Percentiles rank a stretch among this genome's conserved stretches.
phyloP scores from a whole-genome alignment of 2,329 filamentous ascomycete genomes.

The Botrytis tulipae region DNA sequence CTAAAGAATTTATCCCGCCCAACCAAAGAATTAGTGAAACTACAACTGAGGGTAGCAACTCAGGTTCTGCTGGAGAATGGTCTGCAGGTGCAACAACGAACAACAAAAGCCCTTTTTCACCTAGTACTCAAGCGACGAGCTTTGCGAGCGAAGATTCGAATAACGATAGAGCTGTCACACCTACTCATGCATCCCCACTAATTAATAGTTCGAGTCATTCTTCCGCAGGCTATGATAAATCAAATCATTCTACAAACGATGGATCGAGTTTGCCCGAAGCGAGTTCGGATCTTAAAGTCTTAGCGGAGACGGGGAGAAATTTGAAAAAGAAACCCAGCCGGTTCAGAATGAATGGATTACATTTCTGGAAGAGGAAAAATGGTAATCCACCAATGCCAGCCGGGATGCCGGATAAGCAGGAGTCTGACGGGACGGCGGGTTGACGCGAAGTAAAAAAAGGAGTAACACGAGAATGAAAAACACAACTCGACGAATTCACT shows the following conservation, averaged over 20 bases:
- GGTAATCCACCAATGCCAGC: slow-evolving; percentile 33
- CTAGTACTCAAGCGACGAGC: slow-evolving; percentile 64
- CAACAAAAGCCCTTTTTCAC: slow-evolving; percentile 62
- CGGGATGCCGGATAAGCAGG: slow-evolving; percentile 13
- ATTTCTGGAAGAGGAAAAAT: slow-evolving; percentile 39
- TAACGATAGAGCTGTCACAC: slow-evolving; percentile 24
- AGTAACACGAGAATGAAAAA: slow-evolving; percentile 7
- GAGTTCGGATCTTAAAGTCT: slow-evolving; percentile 36
- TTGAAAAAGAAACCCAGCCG: slow-evolving; percentile 62
- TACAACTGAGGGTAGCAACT: slow-evolving; percentile 58
- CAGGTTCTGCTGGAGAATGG: slow-evolving; percentile 57
- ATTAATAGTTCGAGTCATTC: slow-evolving; percentile 36
- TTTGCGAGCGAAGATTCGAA: slow-evolving; percentile 53
- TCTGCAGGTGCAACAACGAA: slow-evolving; percentile 62
- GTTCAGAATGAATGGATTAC: slow-evolving; percentile 55
- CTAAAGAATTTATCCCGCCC: slow-evolving; percentile 24
- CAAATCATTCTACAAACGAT: slow-evolving; percentile 20
- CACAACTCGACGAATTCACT: slow-evolving; percentile 13
- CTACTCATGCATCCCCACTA: slow-evolving; percentile 27
- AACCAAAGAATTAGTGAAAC: slow-evolving; percentile 59
- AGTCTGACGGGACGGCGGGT: slow-evolving; percentile 11
- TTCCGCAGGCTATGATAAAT: slow-evolving; percentile 18
- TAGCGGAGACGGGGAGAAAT: slow-evolving; percentile 48
- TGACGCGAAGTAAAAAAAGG: slow-evolving; percentile 2
- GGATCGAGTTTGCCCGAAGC: slow-evolving; percentile 18